Percentiles rank a stretch among this genome's conserved stretches.
phyloP scores from a whole-genome alignment of 352 stramenopile species.

The Saprolegnia parasitica region DNA sequence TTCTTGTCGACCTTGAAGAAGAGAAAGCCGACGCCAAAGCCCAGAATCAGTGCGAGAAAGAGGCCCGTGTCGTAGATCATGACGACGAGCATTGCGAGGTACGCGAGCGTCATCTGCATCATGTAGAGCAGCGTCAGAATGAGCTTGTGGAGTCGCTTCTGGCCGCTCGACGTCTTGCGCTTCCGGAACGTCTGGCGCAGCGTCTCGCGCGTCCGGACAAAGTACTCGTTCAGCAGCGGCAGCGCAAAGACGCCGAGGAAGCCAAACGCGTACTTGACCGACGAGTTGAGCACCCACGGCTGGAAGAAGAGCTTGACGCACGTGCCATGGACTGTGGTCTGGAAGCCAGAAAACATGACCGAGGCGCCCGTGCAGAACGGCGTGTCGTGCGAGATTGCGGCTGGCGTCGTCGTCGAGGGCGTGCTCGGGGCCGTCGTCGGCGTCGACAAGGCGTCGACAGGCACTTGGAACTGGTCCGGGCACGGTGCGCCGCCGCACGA shows the following conservation, averaged over 20 bases:
- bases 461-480: constrained; percentile 36
- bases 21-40: constrained; percentile 65
- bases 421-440: constrained; percentile 31
- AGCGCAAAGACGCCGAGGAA: constrained; percentile 68
- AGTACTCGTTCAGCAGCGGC: constrained; percentile 59
- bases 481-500: constrained; percentile 53
- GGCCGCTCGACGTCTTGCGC: constrained; percentile 40
- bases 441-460: constrained; percentile 5
- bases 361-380: constrained; percentile 35
- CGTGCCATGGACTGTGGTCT: constrained; percentile 65
- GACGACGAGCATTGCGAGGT: constrained; percentile 79
- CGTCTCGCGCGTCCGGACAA: constrained; percentile 52
- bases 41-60: constrained; percentile 64
- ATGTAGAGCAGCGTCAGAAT: constrained; percentile 65
- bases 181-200: constrained; percentile 41
- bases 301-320: constrained; percentile 76
- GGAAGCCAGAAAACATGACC: constrained; percentile 82
- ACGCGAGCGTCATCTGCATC: constrained; percentile 77
- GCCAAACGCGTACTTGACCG: constrained; percentile 66
- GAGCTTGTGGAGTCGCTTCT: constrained; percentile 64
- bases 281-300: constrained; percentile 69
- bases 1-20: constrained; percentile 49
- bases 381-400: background rate
- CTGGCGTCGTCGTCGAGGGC: constrained; percentile 29
- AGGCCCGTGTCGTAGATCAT: constrained; percentile 80